Percentiles rank a stretch among this genome's conserved stretches.
Evolutionary conservation across 768 basidiomycete genomes (phyloP).

Genomic region (Leccinum boreale): DNA sequence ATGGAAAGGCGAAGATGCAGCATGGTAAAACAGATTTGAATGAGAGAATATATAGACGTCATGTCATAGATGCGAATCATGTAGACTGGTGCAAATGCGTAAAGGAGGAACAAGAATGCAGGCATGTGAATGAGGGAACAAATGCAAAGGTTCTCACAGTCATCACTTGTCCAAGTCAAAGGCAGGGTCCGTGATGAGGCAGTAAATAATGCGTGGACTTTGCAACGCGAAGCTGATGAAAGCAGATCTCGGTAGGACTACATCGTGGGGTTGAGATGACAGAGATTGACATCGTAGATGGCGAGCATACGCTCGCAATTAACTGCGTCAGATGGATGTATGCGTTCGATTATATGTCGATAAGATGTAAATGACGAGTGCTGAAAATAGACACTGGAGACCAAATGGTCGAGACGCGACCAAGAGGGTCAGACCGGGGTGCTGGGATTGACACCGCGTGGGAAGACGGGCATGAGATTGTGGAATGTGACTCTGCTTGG

Average conservation of each 20-base stretch:
- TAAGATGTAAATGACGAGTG: constrained; percentile 23
- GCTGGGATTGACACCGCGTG: constrained; percentile 22
- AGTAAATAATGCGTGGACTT: constrained; percentile 16
- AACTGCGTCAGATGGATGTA: constrained; percentile 28
- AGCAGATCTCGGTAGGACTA: constrained; percentile 26
- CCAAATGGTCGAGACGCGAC: neutral
- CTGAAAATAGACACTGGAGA: constrained; percentile 6
- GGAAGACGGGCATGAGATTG: constrained; percentile 61
- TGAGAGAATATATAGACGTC: constrained; percentile 13
- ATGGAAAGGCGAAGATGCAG: neutral
- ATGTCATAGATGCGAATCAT: constrained; percentile 20
- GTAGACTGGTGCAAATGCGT: constrained; percentile 16
- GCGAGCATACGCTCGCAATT: constrained; percentile 23
- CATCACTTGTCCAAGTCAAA: constrained; percentile 27
- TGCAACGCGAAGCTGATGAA: constrained; percentile 16
- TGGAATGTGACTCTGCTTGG: constrained; percentile 50
- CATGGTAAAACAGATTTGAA: constrained; percentile 10
- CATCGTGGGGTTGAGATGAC: constrained; percentile 28
- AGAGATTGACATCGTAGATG: constrained; percentile 20
- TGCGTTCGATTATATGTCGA: constrained; percentile 28
- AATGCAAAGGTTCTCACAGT: constrained; percentile 11
- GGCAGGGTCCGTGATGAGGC: constrained; percentile 31
- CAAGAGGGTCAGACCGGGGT: constrained; percentile 10
- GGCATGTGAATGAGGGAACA: constrained; percentile 18
- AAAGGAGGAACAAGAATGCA: constrained; percentile 22